Percentiles rank a stretch among this genome's conserved stretches.
phyloP scores from a whole-genome alignment of 2,329 filamentous ascomycete genomes.

The Pseudogymnoascus sp. region DNA sequence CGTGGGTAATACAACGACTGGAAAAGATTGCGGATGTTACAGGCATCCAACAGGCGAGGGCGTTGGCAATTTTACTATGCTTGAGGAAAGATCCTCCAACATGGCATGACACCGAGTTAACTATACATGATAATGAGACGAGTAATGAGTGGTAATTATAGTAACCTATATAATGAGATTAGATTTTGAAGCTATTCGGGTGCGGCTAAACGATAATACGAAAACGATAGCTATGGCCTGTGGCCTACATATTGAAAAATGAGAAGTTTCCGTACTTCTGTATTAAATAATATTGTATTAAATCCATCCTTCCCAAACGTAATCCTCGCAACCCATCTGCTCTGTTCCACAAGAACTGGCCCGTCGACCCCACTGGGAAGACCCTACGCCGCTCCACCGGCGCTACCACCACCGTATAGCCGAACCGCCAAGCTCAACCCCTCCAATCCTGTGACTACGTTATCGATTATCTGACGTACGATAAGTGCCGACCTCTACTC shows the following conservation, averaged over 20 bases:
- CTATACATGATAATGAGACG: not conserved
- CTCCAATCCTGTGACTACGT: not conserved
- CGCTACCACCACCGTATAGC: not conserved
- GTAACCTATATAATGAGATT: not conserved
- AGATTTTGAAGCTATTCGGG: not conserved
- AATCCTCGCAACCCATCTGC: too few species aligned
- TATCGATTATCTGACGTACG: not conserved
- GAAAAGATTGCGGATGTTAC: slow-evolving; percentile 22
- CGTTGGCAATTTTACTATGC: slow-evolving; percentile 16
- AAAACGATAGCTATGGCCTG: not conserved
- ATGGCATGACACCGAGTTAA: not conserved
- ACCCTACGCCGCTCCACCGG: not conserved
- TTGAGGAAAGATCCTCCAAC: not conserved
- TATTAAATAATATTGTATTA: not conserved
- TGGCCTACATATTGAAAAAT: not conserved
- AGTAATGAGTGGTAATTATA: not conserved
- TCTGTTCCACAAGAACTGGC: too few species aligned
- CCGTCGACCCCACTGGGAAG: too few species aligned
- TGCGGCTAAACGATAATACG: not conserved
- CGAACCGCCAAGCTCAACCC: not conserved
- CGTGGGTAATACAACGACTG: slow-evolving; percentile 22
- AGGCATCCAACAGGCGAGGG: slow-evolving; percentile 22
- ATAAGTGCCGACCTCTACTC: not conserved
- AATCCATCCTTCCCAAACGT: not conserved
- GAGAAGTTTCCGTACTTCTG: not conserved